phyloP scores from a whole-genome alignment of 2,329 filamentous ascomycete genomes.

The Ophiostoma australiae region DNA sequence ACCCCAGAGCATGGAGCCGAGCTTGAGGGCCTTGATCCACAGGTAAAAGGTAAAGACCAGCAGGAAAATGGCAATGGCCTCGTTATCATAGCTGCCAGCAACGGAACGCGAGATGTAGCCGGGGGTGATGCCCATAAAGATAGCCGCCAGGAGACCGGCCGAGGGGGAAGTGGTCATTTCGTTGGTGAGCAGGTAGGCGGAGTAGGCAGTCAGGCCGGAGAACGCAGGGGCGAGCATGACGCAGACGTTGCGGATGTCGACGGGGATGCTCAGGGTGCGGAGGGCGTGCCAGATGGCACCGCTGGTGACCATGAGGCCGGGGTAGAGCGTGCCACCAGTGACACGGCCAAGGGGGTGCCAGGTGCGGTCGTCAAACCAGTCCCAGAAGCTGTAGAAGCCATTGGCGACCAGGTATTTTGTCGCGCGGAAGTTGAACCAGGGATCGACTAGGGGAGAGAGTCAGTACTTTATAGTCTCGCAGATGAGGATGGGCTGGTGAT shows the following conservation, averaged over 20 bases:
- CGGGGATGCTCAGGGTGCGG: constrained; percentile 78
- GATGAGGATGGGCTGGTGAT: background rate
- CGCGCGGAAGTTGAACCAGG: constrained; percentile 99
- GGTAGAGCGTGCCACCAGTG: constrained; percentile 97
- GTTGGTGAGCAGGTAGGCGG: constrained; percentile 89
- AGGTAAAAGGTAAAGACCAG: constrained; percentile 98
- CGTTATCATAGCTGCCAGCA: constrained; percentile 94
- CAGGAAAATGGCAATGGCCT: constrained; percentile 98
- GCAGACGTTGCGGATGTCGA: constrained; percentile 98
- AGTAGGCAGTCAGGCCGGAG: constrained; percentile 88
- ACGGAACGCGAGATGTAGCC: constrained; percentile 98
- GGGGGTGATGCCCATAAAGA: constrained; percentile 95
- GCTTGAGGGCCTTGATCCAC: constrained; percentile 98
- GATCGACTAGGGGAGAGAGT: constrained; percentile 68
- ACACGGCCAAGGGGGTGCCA: constrained; percentile 98
- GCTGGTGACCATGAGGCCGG: constrained; percentile 97
- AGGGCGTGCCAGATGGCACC: constrained; percentile 94
- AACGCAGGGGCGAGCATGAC: constrained; percentile 92
- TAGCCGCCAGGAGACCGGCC: constrained; percentile 86
- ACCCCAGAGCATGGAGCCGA: constrained; percentile 94
- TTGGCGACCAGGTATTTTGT: constrained; percentile 96
- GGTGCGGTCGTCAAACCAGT: constrained; percentile 99
- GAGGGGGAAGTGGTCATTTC: constrained; percentile 97
- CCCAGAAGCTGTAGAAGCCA: constrained; percentile 99
- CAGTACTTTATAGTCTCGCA: constrained; percentile 27